Evolutionary conservation across 2,329 filamentous ascomycete genomes (phyloP).

Genomic region (Neofusicoccum sp.): DNA sequence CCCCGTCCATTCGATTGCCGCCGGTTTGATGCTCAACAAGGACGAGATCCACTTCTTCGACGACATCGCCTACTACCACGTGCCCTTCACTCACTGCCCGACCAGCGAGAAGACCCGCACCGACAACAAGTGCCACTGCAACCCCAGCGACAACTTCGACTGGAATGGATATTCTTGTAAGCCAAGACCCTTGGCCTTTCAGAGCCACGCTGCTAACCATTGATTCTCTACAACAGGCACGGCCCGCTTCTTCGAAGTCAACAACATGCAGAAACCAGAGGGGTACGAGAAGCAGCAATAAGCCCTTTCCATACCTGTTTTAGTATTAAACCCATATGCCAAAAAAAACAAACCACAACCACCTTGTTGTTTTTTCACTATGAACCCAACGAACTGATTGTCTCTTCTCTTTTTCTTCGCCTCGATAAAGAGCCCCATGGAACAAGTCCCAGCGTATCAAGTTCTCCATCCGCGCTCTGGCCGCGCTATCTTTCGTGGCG

Average conservation of each 20-base stretch:
- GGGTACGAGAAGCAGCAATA: slow-evolving; percentile 58
- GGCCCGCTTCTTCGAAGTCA: slow-evolving; percentile 79
- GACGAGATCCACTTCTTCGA: slow-evolving; percentile 98
- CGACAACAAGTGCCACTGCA: slow-evolving; percentile 89
- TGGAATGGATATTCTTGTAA: slow-evolving; percentile 98
- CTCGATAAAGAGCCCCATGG: slow-evolving; percentile 11
- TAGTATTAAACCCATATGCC: neutral
- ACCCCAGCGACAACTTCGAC: slow-evolving; percentile 96
- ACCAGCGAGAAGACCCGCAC: slow-evolving; percentile 81
- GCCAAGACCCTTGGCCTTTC: slow-evolving; percentile 30
- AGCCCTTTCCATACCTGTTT: slow-evolving; percentile 8
- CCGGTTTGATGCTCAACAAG: slow-evolving; percentile 81
- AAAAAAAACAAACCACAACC: neutral
- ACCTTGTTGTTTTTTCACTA: slow-evolving; percentile 1
- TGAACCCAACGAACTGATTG: slow-evolving; percentile 7
- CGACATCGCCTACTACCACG: slow-evolving; percentile 97
- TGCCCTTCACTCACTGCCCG: slow-evolving; percentile 96
- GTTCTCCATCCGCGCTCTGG: neutral
- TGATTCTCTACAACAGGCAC: slow-evolving; percentile 61
- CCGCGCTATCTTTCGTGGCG: neutral
- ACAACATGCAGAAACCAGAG: slow-evolving; percentile 75
- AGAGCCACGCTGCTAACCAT: slow-evolving; percentile 20
- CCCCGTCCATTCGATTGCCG: slow-evolving; percentile 96
- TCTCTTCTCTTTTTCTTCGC: neutral
- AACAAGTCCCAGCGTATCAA: slow-evolving; percentile 15